Evolutionary conservation across 768 basidiomycete genomes (phyloP).

Genomic region (Leccinum barrowsii): DNA sequence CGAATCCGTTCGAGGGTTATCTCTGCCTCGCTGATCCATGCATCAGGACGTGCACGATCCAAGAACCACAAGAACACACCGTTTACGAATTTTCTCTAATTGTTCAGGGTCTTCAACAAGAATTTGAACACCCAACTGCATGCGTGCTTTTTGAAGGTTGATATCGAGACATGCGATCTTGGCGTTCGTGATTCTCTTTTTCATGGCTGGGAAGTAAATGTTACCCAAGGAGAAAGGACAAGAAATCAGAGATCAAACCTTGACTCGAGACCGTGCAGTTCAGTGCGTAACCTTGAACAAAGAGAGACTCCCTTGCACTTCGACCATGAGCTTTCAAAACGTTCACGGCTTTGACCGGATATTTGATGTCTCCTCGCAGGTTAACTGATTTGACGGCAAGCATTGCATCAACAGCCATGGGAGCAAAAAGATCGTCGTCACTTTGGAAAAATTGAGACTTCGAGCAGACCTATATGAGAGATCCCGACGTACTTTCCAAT

Average conservation of each 20-base stretch:
- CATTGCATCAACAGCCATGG: conserved; percentile 99
- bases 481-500: conserved; percentile 80
- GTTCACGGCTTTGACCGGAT: conserved; percentile 99
- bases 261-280: conserved; percentile 99
- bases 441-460: conserved; percentile 38
- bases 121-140: conserved; percentile 98
- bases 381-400: conserved; percentile 94
- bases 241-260: conserved; percentile 50
- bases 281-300: conserved; percentile 93
- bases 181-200: conserved; percentile 85
- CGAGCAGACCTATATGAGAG: not conserved
- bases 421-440: conserved; percentile 96
- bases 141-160: conserved; percentile 92
- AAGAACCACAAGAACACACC: conserved; percentile 44
- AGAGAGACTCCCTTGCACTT: conserved; percentile 92
- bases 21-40: conserved; percentile 75
- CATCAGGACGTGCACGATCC: conserved; percentile 10
- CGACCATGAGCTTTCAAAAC: conserved; percentile 96
- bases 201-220: conserved; percentile 71
- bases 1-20: conserved; percentile 94
- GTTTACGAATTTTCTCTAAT: conserved; percentile 91
- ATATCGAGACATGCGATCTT: conserved; percentile 99
- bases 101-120: conserved; percentile 95
- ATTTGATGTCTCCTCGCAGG: conserved; percentile 91
- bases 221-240: conserved; percentile 2